Conservation (phyloP, 2,329 filamentous ascomycete genomes). For the Aspergillus pseudoglaucus region DNA sequence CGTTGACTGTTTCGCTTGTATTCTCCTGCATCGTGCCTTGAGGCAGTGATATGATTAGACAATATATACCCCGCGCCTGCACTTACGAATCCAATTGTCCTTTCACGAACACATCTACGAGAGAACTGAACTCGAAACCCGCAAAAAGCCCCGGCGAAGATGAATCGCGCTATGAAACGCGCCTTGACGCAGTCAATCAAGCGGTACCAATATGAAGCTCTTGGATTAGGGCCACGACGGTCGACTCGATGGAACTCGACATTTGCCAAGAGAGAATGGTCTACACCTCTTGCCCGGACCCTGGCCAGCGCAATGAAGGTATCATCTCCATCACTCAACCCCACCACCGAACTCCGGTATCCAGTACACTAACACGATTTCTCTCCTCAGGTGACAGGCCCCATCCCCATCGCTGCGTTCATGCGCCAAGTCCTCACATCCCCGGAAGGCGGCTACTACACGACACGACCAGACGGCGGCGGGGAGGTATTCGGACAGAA, state of each 20-base stretch:
- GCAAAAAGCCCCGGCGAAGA: conserved; percentile 7
- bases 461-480: conserved; percentile 59
- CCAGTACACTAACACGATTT: conserved; percentile 1
- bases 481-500: conserved; percentile 86
- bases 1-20: neutral
- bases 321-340: conserved; percentile 16
- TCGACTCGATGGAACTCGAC: conserved; percentile 26
- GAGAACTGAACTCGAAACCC: neutral
- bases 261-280: conserved; percentile 61
- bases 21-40: neutral
- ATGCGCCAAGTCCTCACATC: conserved; percentile 98
- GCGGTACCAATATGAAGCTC: conserved; percentile 11
- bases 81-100: neutral
- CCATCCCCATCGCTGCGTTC: conserved; percentile 83
- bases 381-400: conserved; percentile 65
- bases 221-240: conserved; percentile 8
- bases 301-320: conserved; percentile 83
- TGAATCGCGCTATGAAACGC: conserved; percentile 25
- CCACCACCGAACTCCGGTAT: neutral
- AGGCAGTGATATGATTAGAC: neutral
- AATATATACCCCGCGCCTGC: neutral
- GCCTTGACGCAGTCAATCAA: conserved; percentile 20
- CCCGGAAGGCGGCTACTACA: conserved; percentile 90
- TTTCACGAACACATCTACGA: neutral
- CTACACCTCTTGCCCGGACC: conserved; percentile 82